A percentile compares a stretch with the other conserved stretches of the same genome.
Evolutionary conservation across 176 grass and related monocot genomes (phyloP).

Genomic region (Avena atlantica): DNA sequence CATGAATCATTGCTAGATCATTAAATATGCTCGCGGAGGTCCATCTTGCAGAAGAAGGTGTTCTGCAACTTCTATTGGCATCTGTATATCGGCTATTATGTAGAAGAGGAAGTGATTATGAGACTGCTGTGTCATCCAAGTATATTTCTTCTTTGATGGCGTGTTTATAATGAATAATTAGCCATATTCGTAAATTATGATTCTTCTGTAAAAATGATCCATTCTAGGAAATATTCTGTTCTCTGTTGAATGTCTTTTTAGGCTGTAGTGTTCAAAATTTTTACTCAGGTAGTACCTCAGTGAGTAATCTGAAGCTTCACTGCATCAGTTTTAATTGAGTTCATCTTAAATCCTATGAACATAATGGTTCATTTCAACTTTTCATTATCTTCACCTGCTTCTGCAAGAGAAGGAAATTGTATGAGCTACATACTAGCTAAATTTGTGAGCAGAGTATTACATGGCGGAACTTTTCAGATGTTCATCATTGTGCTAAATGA

Average conservation of each 20-base stretch:
- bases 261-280: neutral
- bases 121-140: constrained; percentile 72
- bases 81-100: constrained; percentile 74
- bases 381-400: constrained; percentile 36
- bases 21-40: constrained; percentile 86
- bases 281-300: neutral
- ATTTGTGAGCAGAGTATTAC: constrained; percentile 9
- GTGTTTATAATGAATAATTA: constrained; percentile 18
- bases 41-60: constrained; percentile 95
- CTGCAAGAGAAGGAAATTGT: neutral
- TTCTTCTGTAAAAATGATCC: constrained; percentile 38
- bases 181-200: constrained; percentile 28
- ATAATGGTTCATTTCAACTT: constrained; percentile 4
- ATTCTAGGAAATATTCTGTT: neutral
- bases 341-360: neutral
- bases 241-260: constrained; percentile 21
- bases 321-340: constrained; percentile 18
- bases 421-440: constrained; percentile 19
- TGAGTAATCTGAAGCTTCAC: constrained; percentile 35
- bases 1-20: constrained; percentile 59
- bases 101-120: constrained; percentile 66
- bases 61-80: constrained; percentile 79
- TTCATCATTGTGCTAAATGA: constrained; percentile 5
- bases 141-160: constrained; percentile 52
- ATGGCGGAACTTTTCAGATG: constrained; percentile 17